Percentiles rank a stretch among this genome's conserved stretches.
Evolutionary conservation across 495 filamentous ascomycete species (phyloP).

Genomic region (Talaromyces nanjingensis): DNA sequence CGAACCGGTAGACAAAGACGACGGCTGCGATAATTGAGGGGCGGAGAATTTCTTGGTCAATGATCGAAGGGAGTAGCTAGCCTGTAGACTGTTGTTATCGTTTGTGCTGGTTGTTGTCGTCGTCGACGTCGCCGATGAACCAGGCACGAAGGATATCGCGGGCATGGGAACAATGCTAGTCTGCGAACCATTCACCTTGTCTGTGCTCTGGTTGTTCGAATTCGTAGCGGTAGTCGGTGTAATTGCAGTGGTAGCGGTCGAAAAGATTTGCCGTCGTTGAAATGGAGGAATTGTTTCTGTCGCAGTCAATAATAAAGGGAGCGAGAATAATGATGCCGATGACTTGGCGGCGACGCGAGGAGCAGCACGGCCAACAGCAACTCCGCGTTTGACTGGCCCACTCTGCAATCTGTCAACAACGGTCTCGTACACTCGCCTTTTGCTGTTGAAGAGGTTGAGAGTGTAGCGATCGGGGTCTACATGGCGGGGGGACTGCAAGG

Average conservation of each 20-base stretch:
- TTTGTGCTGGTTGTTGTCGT: conserved; percentile 20
- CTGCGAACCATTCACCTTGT: conserved; percentile 3
- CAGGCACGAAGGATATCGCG: conserved; percentile 31
- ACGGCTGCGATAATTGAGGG: conserved; percentile 10
- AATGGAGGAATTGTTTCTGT: background rate
- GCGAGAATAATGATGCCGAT: background rate
- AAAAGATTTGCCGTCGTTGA: background rate
- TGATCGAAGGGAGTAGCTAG: conserved; percentile 15
- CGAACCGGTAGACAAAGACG: conserved; percentile 3
- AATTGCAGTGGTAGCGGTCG: background rate
- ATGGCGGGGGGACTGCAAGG: background rate
- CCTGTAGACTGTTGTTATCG: conserved; percentile 19
- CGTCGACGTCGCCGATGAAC: conserved; percentile 21
- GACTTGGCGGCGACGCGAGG: conserved; percentile 8
- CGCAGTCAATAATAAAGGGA: background rate
- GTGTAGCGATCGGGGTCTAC: background rate
- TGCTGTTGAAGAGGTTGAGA: background rate
- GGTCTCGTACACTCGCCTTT: conserved; percentile 3
- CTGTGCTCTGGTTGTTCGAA: background rate
- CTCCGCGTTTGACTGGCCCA: background rate
- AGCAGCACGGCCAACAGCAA: background rate
- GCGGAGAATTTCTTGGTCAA: conserved; percentile 14
- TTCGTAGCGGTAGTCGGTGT: background rate
- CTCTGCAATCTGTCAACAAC: background rate
- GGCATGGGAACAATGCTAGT: conserved; percentile 31